Evolutionary conservation across 1,284 basidiomycete species (phyloP).

Genomic region (Naganishia sp.): DNA sequence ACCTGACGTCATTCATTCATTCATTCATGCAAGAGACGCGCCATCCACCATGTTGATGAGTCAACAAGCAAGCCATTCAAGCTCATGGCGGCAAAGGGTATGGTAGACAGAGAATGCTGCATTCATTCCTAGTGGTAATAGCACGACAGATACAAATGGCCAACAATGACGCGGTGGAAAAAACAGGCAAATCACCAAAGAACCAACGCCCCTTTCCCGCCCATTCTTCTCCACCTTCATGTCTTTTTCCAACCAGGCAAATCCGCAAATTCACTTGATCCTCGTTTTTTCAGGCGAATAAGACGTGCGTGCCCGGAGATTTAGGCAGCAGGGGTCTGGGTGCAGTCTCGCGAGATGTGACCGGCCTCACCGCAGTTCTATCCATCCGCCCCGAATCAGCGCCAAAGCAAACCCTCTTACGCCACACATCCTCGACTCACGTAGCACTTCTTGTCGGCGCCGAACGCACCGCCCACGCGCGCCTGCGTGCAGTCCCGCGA

Average conservation of each 20-base stretch:
- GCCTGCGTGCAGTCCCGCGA: conserved; percentile 35
- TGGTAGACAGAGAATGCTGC: conserved; percentile 11
- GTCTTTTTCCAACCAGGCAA: conserved; percentile 8
- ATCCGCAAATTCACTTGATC: conserved; percentile 9
- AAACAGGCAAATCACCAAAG: not conserved
- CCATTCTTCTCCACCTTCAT: conserved; percentile 6
- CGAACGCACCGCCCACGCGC: conserved; percentile 33
- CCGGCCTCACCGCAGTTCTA: conserved; percentile 36
- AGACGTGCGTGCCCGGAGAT: conserved; percentile 2
- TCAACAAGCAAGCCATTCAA: not conserved
- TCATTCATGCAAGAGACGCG: not conserved
- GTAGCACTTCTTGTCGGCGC: conserved; percentile 37
- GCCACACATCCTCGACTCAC: conserved; percentile 25
- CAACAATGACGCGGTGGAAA: not conserved
- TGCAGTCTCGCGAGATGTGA: conserved; percentile 39
- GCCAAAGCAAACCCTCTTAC: no score
- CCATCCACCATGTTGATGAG: no score
- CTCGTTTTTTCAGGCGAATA: not conserved
- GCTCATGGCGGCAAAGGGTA: not conserved
- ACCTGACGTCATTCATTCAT: conserved; percentile 25
- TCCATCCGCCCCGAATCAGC: not conserved
- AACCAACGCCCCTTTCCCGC: not conserved
- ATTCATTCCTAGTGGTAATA: conserved; percentile 27
- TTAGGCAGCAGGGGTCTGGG: conserved; percentile 32
- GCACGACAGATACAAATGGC: conserved; percentile 25